phyloP scores from a whole-genome alignment of 305 asterid species.

The Euphrasia arctica region DNA sequence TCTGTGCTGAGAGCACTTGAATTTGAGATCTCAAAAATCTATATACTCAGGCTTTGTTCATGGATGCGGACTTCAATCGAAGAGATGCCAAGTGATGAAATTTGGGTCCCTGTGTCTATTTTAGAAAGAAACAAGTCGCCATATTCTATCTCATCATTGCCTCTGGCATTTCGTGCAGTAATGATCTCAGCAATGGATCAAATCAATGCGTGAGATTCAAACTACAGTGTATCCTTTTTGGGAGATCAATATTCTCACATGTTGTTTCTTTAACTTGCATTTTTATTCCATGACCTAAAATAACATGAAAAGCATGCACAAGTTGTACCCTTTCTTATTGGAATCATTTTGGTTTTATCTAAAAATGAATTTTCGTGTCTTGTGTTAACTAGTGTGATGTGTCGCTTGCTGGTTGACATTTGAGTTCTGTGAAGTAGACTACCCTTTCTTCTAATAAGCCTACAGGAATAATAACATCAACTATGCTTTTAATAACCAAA shows the following conservation, averaged over 20 bases:
- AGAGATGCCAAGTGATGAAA: slow-evolving; percentile 84
- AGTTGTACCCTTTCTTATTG: not conserved
- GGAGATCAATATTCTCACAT: slow-evolving; percentile 15
- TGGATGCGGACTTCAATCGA: slow-evolving; percentile 94
- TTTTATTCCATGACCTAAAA: not conserved
- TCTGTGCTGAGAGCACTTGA: slow-evolving; percentile 75
- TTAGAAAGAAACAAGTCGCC: slow-evolving; percentile 94
- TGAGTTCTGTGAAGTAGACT: slow-evolving; percentile 8
- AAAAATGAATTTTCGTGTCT: not conserved
- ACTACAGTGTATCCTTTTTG: slow-evolving; percentile 15
- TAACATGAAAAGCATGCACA: not conserved
- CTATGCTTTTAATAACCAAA: not conserved
- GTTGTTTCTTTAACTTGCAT: slow-evolving; percentile 7
- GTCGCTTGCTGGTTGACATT: not conserved
- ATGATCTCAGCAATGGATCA: slow-evolving; percentile 89
- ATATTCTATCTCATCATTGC: slow-evolving; percentile 83
- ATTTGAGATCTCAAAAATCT: slow-evolving; percentile 79
- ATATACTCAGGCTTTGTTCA: slow-evolving; percentile 85
- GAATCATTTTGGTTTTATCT: not conserved
- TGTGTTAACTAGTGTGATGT: slow-evolving; percentile 11
- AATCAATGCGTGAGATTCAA: slow-evolving; percentile 68
- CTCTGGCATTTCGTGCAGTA: slow-evolving; percentile 77
- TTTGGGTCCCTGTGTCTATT: slow-evolving; percentile 89
- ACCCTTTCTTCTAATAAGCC: not conserved
- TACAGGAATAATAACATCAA: not conserved